phyloP scores from a whole-genome alignment of 371 early-diverging fungal genomes.

The Aphelidium insulamus region DNA sequence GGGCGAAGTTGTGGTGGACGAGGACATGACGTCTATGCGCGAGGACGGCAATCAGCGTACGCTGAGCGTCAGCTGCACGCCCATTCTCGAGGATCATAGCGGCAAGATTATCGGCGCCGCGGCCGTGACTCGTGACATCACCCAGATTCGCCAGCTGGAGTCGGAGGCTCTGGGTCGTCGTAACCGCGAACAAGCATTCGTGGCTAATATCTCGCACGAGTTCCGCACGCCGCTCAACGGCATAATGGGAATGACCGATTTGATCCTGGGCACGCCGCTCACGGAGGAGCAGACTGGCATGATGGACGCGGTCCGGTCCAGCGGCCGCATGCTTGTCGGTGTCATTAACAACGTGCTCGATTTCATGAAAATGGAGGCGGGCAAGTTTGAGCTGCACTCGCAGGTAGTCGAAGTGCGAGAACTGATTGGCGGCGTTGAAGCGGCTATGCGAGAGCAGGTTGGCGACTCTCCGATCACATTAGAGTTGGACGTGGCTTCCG shows the following conservation, averaged over 20 bases:
- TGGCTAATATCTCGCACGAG: conserved; percentile 23
- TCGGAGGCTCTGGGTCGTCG: too few relatives aligned
- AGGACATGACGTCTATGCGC: too few relatives aligned
- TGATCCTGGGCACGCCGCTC: conserved; percentile 38
- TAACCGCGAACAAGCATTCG: too few relatives aligned
- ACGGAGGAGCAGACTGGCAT: conserved; percentile 42
- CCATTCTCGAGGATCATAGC: too few relatives aligned
- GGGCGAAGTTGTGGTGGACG: too few relatives aligned
- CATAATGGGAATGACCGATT: conserved; percentile 46
- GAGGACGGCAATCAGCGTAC: too few relatives aligned
- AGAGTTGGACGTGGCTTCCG: conserved; percentile 3
- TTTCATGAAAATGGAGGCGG: conserved; percentile 29
- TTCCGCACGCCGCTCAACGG: conserved; percentile 55
- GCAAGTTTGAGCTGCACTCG: conserved; percentile 20
- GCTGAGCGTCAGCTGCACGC: too few relatives aligned
- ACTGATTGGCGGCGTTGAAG: conserved; percentile 5
- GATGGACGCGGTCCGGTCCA: conserved; percentile 18
- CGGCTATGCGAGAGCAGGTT: conserved; percentile 2
- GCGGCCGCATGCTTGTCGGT: conserved; percentile 18
- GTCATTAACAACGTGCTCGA: conserved; percentile 31
- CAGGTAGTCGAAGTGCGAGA: conserved; percentile 8
- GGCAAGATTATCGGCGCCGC: too few relatives aligned
- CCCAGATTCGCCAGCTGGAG: too few relatives aligned
- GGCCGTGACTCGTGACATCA: too few relatives aligned
- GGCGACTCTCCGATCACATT: conserved; percentile 11